Percentiles rank a stretch among this genome's conserved stretches.
These are phyloP conservation scores for Magnolia officinalis DNA, from an alignment of 164 flowering plant species.

Conservation along the genomic window DNA sequence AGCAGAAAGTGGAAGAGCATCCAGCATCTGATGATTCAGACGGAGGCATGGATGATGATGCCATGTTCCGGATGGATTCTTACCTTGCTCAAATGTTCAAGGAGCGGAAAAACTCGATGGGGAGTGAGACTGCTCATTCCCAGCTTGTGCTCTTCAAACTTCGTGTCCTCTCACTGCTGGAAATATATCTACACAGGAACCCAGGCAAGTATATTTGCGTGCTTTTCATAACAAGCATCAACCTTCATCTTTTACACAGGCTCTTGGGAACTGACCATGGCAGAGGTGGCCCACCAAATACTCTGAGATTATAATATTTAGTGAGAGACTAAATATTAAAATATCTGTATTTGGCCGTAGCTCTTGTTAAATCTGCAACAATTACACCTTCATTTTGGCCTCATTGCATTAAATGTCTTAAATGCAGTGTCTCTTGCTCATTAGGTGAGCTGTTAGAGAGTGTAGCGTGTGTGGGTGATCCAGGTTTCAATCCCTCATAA, in stretches of 20 bases:
- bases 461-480: too few relatives aligned
- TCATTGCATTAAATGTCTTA: too few relatives aligned
- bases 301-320: too few relatives aligned
- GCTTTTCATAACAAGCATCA: neutral
- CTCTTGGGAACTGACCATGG: neutral
- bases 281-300: neutral
- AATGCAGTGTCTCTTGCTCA: too few relatives aligned
- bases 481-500: too few relatives aligned
- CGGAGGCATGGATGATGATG: slow-evolving; percentile 92
- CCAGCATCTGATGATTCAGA: slow-evolving; percentile 54
- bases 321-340: neutral
- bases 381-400: neutral
- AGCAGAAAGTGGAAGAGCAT: slow-evolving; percentile 28
- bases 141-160: slow-evolving; percentile 91
- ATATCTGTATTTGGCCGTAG: neutral
- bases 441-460: too few relatives aligned
- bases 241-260: neutral
- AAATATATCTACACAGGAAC: slow-evolving; percentile 77
- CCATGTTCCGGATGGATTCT: slow-evolving; percentile 91
- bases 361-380: neutral
- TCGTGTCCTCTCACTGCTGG: slow-evolving; percentile 91
- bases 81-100: slow-evolving; percentile 68
- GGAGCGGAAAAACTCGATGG: slow-evolving; percentile 73
- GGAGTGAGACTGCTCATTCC: slow-evolving; percentile 74
- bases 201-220: slow-evolving; percentile 52